phyloP scores from a whole-genome alignment of 345 rosid genomes.

The Boechera stricta region DNA sequence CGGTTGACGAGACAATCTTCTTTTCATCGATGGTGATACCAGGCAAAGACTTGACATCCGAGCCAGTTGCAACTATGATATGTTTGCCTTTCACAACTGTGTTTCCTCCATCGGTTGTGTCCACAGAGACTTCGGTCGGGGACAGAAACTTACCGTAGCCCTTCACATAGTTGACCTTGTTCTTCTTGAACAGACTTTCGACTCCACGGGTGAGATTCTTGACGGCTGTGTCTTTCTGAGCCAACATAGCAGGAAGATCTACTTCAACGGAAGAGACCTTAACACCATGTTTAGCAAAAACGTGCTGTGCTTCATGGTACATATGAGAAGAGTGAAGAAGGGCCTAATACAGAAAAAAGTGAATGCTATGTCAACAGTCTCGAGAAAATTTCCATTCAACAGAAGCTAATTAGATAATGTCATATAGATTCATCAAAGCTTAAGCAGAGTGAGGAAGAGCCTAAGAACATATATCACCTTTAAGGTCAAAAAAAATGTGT shows the following conservation, averaged over 20 bases:
- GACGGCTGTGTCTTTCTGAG: constrained; percentile 96
- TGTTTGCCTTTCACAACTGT: constrained; percentile 87
- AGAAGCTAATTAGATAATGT: neutral
- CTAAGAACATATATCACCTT: neutral
- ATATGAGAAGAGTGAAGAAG: constrained; percentile 99
- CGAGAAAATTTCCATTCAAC: neutral
- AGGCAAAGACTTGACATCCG: constrained; percentile 94
- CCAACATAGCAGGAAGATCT: constrained; percentile 96
- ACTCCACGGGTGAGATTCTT: constrained; percentile 81
- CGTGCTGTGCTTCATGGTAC: constrained; percentile 92
- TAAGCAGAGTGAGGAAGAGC: constrained; percentile 13
- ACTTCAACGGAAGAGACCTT: constrained; percentile 88
- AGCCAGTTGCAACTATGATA: constrained; percentile 90
- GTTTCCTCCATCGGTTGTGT: constrained; percentile 76
- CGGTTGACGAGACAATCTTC: constrained; percentile 95
- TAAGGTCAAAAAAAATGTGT: neutral
- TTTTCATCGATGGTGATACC: constrained; percentile 94
- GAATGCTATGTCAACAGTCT: neutral
- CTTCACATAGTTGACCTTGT: constrained; percentile 92
- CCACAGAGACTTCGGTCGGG: constrained; percentile 90
- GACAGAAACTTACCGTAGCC: constrained; percentile 93
- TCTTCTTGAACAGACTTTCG: constrained; percentile 98
- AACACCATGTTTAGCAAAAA: constrained; percentile 88
- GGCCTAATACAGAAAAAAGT: constrained; percentile 56
- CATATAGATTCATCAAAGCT: constrained; percentile 12